Conservation (phyloP, 371 early-diverging fungal genomes). For the Dipsacomyces acuminosporus region DNA sequence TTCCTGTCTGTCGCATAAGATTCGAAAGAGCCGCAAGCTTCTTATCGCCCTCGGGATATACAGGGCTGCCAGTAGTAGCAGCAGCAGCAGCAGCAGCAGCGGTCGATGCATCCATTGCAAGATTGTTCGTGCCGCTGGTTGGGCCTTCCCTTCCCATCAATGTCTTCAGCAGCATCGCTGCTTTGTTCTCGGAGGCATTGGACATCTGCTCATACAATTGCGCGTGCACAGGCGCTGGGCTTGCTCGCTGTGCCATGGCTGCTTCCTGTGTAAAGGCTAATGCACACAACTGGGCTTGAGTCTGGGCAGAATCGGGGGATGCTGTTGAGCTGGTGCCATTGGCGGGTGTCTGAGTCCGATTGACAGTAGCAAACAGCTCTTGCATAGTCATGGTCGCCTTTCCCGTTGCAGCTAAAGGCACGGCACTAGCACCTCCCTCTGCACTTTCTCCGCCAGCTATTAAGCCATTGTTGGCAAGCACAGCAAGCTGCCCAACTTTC, state of each 20-base stretch:
- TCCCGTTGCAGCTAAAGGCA: constrained; percentile 1
- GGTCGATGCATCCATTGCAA: too few relatives aligned
- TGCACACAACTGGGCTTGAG: too few relatives aligned
- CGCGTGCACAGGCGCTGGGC: background rate
- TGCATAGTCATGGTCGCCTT: constrained; percentile 36
- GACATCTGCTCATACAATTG: background rate
- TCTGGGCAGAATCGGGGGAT: too few relatives aligned
- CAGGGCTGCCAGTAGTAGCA: background rate
- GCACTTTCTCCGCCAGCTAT: background rate
- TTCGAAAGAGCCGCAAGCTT: constrained; percentile 17
- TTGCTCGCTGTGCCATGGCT: background rate
- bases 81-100: background rate
- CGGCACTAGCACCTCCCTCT: background rate
- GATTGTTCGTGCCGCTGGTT: background rate
- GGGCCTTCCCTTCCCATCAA: constrained; percentile 14
- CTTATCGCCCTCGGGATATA: background rate
- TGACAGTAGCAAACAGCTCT: constrained; percentile 31
- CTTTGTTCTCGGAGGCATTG: background rate
- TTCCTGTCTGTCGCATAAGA: constrained; percentile 19
- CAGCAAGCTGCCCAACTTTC: constrained; percentile 18
- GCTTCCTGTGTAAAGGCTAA: background rate
- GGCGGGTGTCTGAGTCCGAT: constrained; percentile 10
- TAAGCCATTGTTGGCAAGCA: constrained; percentile 11
- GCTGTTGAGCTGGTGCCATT: background rate
- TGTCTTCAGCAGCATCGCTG: constrained; percentile 29